Evolutionary conservation across 345 rosid genomes (phyloP), one percentile per base, ranked within the genome.

Genomic region (Combretum micranthum): DNA sequence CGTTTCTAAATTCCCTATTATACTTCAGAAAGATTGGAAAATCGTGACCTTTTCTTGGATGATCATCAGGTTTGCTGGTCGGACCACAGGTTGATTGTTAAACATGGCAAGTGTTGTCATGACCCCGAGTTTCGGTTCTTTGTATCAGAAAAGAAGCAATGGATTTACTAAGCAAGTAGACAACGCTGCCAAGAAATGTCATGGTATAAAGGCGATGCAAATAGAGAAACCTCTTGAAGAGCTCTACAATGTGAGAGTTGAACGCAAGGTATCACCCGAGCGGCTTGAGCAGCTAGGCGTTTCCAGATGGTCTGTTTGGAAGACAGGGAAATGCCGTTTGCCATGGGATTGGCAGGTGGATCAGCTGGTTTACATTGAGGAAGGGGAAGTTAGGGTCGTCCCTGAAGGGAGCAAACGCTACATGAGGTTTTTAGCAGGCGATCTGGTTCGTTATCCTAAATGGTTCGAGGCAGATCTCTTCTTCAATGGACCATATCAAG

Each of bases 321-420:
- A 86, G 77, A 91, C 96, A 0, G 92, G 88, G 18, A 84, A 86
- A 42, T 84, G 88, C 73, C 81, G 75, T 62, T 48, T 91, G 60
- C 87, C 98, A 0, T 86, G 96, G 92, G 97, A 88, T 63, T 92
- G 97, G 98, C 97, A 88, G 60, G 95, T 79, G 50, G 97, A 92
- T 64, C 98, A 88, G 80, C 57, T 88, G 65, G 98, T 92, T 57
- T 92, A 88, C 70, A 79, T 92, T 1, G 95, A 92, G 77, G 96
- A 92, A 81, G 98, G 98, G 8, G 98, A 92, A 64, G 98, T 88
- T 49, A 83, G 91, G 44, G 97, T 92, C 12, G 97, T 86, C 16
- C 97, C 98, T 0, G 87, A 88, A 72, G 97, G 96, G 39, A 81
- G 96, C 56, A 59, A 77, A 55, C 66, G 66, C 53, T 92, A 66